Percentiles rank a stretch among this genome's conserved stretches.
These are phyloP conservation scores for Cerioporus squamosus DNA, from an alignment of 1,284 basidiomycete genomes.

Conservation along the genomic window DNA sequence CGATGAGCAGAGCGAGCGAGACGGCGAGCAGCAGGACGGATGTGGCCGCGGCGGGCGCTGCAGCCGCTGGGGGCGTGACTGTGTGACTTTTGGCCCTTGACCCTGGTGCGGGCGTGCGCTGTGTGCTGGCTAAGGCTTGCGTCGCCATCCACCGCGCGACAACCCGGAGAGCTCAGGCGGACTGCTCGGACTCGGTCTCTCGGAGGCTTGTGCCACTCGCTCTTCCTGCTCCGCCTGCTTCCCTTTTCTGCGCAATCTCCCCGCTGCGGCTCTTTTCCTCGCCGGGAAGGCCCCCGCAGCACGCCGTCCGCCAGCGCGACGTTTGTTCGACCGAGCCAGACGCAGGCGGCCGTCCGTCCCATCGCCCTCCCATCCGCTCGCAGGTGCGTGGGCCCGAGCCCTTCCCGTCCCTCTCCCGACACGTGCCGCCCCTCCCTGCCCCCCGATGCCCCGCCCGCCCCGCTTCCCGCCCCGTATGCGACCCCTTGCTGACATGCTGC, in stretches of 20 bases:
- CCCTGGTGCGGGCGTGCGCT: slow-evolving; percentile 5
- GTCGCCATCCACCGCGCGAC: slow-evolving; percentile 6
- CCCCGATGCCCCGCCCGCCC: not conserved
- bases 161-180: not conserved
- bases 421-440: slow-evolving; percentile 8
- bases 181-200: slow-evolving; percentile 1
- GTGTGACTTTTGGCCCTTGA: slow-evolving; percentile 15
- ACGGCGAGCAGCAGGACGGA: not conserved
- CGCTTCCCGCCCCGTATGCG: not conserved
- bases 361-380: too few species aligned
- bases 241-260: too few species aligned
- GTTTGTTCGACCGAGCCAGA: too few species aligned
- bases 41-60: slow-evolving; percentile 5
- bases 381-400: slow-evolving; percentile 2
- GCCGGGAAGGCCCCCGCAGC: too few species aligned
- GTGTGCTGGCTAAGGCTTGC: not conserved
- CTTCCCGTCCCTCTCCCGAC: slow-evolving; percentile 1
- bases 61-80: slow-evolving; percentile 9
- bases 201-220: not conserved
- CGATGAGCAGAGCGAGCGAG: slow-evolving; percentile 4
- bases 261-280: not conserved
- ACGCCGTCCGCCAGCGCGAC: too few species aligned
- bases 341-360: too few species aligned
- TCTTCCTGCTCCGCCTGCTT: too few species aligned
- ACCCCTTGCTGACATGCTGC: slow-evolving; percentile 13